Conservation (phyloP, 2,329 filamentous ascomycete species). For the Fusarium verticillioides region DNA sequence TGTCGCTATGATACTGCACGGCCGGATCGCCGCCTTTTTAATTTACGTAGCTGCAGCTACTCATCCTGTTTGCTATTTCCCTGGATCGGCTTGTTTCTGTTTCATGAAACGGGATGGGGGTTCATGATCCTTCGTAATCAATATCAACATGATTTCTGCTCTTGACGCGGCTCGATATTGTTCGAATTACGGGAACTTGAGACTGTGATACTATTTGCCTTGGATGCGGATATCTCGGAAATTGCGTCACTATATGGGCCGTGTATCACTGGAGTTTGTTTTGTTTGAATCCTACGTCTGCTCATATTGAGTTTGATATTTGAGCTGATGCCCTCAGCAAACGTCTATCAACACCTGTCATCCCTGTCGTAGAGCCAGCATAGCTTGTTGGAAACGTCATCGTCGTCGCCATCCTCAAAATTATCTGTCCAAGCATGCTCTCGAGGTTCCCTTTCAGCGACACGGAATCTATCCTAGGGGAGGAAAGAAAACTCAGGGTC, state of each 20-base stretch:
- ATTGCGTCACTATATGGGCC: neutral
- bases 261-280: neutral
- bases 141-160: neutral
- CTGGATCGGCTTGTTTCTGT: constrained; percentile 29
- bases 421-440: neutral
- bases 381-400: neutral
- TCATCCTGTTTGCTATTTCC: constrained; percentile 16
- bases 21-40: constrained; percentile 15
- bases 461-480: neutral
- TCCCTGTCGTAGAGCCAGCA: neutral
- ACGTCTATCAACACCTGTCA: neutral
- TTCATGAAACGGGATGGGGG: constrained; percentile 32
- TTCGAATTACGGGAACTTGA: neutral
- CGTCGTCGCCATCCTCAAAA: neutral
- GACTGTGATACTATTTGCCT: neutral
- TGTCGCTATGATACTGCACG: constrained; percentile 14
- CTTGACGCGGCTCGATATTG: neutral
- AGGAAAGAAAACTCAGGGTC: neutral
- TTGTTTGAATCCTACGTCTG: neutral
- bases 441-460: neutral
- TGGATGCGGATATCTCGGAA: constrained; percentile 1
- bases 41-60: constrained; percentile 5
- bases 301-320: neutral
- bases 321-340: neutral
- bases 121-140: constrained; percentile 21